phyloP scores from a whole-genome alignment of 306 rosid species.

The Acacia acuminata region DNA sequence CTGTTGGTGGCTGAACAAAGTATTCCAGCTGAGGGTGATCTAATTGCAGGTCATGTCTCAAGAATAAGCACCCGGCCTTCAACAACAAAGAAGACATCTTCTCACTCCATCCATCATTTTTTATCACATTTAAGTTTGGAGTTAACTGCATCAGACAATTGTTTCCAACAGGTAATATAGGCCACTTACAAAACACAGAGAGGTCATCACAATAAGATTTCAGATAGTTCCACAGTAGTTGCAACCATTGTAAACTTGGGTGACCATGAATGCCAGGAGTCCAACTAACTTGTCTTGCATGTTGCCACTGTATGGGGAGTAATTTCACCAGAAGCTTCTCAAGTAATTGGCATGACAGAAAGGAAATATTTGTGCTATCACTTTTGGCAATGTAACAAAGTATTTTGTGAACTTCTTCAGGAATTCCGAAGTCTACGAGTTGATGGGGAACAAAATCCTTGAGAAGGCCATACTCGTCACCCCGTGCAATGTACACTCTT shows the following conservation, averaged over 20 bases:
- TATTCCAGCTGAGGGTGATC: slow-evolving; percentile 82
- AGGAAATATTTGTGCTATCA: slow-evolving; percentile 72
- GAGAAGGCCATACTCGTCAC: slow-evolving; percentile 85
- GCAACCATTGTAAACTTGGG: slow-evolving; percentile 91
- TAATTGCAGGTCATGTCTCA: slow-evolving; percentile 70
- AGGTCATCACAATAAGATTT: slow-evolving; percentile 81
- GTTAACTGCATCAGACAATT: slow-evolving; percentile 70
- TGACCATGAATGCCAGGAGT: slow-evolving; percentile 80
- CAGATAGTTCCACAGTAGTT: slow-evolving; percentile 87
- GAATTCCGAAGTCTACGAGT: slow-evolving; percentile 65
- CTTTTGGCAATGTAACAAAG: slow-evolving; percentile 73
- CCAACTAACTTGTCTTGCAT: slow-evolving; percentile 81
- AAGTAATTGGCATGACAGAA: slow-evolving; percentile 80
- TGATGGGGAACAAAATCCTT: slow-evolving; percentile 84
- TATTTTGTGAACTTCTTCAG: slow-evolving; percentile 70
- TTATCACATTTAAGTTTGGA: slow-evolving; percentile 74
- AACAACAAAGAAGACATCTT: slow-evolving; percentile 83
- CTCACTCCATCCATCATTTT: slow-evolving; percentile 97
- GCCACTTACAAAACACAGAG: slow-evolving; percentile 84
- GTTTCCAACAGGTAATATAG: slow-evolving; percentile 81
- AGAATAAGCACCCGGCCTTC: slow-evolving; percentile 81
- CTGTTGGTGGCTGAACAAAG: slow-evolving; percentile 82
- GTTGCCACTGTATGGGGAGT: slow-evolving; percentile 93
- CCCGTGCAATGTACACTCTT: slow-evolving; percentile 83
- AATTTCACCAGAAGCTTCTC: slow-evolving; percentile 84